Evolutionary conservation across 164 flowering plant genomes (phyloP).

Genomic region (Kingdonia uniflora): DNA sequence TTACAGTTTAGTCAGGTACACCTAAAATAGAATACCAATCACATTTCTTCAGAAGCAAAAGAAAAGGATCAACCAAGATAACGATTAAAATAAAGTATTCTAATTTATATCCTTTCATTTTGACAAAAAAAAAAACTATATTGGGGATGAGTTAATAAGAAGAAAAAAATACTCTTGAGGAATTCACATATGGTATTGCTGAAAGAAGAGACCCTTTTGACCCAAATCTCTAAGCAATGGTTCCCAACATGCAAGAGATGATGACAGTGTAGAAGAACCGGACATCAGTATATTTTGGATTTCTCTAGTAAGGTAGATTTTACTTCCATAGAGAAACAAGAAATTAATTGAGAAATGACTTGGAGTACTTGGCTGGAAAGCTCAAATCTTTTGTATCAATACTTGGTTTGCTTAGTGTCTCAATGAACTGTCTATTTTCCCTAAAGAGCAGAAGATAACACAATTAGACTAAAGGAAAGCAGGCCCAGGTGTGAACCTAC

Average conservation of each 20-base stretch:
- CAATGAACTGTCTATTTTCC: conserved; percentile 64
- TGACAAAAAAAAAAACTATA: too few relatives aligned
- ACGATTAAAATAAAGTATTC: not conserved
- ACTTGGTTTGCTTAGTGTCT: conserved; percentile 56
- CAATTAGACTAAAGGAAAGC: not conserved
- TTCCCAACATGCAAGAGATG: conserved; percentile 90
- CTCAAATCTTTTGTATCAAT: conserved; percentile 47
- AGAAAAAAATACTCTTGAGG: too few relatives aligned
- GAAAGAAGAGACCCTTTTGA: conserved; percentile 51
- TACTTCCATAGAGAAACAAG: conserved; percentile 92
- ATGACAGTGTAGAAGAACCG: conserved; percentile 89
- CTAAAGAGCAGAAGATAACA: conserved; percentile 29
- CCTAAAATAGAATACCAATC: too few relatives aligned
- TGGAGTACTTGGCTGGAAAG: conserved; percentile 77
- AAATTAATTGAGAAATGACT: conserved; percentile 56
- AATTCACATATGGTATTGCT: not conserved
- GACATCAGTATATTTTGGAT: conserved; percentile 94
- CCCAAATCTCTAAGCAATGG: conserved; percentile 93
- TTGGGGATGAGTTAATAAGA: too few relatives aligned
- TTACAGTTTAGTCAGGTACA: too few relatives aligned
- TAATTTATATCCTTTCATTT: too few relatives aligned
- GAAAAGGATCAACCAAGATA: not conserved
- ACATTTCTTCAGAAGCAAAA: too few relatives aligned
- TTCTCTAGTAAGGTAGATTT: conserved; percentile 89
- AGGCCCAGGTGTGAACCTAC: too few relatives aligned